Evolutionary conservation across 768 basidiomycete genomes (phyloP), one percentile per base, ranked within the genome.

Genomic region (Russula lepida): DNA sequence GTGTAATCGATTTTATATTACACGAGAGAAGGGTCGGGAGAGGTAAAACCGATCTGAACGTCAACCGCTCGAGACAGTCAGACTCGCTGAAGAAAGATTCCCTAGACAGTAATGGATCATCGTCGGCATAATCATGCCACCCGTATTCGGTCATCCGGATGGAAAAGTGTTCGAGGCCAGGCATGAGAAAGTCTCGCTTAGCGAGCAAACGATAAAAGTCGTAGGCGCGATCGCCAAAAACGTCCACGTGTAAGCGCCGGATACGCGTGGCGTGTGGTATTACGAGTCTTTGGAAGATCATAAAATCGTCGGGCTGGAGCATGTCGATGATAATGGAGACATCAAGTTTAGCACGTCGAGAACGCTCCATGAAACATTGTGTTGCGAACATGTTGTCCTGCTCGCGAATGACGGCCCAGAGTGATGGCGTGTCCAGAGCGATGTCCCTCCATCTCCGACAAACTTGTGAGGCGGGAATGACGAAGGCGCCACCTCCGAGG

Each of bases 331-430:
- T 23, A 23, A 48, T 27, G 51, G 62, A 47, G 27, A 63, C n/a
- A 25, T 63, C 56, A 46, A 63, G 51, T 28, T 43, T 21, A 17
- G 37, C 46, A 35, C 27, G 23, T 23, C 7, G 17, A 12, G 62
- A 63, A 0, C 62, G 50, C 12, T 54, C 44, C 37, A 58, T 32
- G 37, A 58, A 58, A 28, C 46, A 28, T 5, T 9, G 28, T 2
- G 51, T 37, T 6, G 57, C 46, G 23, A 1, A 28, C 5, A 39
- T 0, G 13, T 54, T 6, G n/a, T 63, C 56, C 9, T 58, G 37
- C 19, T 58, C 51, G 30, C 56, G 56, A 28, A 63, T 58, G 39
- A 58, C 47, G 30, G 56, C 21, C 62, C 62, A 63, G 37, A 63
- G 56, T 13, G 39, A 41, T 1, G 56, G 52, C 0, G 46, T 54